A percentile compares a stretch with the other conserved stretches of the same genome.
Conservation (phyloP, 1,284 basidiomycete species). For the Meira nashicola region DNA sequence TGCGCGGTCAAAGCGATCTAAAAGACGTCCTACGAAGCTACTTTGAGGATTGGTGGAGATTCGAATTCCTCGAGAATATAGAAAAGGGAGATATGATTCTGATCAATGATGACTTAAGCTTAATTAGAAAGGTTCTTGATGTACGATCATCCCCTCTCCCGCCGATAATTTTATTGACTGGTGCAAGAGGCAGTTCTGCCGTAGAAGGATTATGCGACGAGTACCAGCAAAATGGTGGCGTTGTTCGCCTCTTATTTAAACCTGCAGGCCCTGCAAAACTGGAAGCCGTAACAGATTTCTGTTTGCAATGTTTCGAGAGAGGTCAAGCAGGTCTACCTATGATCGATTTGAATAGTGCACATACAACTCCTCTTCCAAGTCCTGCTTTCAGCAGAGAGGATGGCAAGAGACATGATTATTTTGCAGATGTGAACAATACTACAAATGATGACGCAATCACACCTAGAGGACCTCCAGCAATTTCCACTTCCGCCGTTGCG, state of each 20-base stretch:
- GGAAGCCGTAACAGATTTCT: conserved; percentile 66
- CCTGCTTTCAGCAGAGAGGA: not conserved
- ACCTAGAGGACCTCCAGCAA: not conserved
- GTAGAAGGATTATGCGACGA: conserved; percentile 63
- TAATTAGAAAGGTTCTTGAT: not conserved
- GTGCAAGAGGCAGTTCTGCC: conserved; percentile 64
- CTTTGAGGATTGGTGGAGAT: conserved; percentile 71
- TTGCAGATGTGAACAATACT: not conserved
- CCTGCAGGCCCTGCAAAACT: conserved; percentile 78
- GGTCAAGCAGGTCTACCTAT: conserved; percentile 27
- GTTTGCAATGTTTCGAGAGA: conserved; percentile 61
- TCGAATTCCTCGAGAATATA: conserved; percentile 54
- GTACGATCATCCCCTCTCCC: conserved; percentile 54
- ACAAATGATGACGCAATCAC: conserved; percentile 1
- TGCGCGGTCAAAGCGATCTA: conserved; percentile 67
- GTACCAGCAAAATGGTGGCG: conserved; percentile 76
- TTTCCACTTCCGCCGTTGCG: not conserved
- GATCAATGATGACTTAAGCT: conserved; percentile 71
- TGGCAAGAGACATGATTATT: not conserved
- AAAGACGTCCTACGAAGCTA: conserved; percentile 65
- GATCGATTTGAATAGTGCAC: conserved; percentile 24
- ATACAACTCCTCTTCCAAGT: conserved; percentile 31
- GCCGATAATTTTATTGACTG: conserved; percentile 71
- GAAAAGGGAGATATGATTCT: conserved; percentile 67
- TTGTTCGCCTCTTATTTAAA: conserved; percentile 80